Evolutionary conservation across 768 basidiomycete species (phyloP).

Genomic region (Rhodosporidiobolus odoratus): DNA sequence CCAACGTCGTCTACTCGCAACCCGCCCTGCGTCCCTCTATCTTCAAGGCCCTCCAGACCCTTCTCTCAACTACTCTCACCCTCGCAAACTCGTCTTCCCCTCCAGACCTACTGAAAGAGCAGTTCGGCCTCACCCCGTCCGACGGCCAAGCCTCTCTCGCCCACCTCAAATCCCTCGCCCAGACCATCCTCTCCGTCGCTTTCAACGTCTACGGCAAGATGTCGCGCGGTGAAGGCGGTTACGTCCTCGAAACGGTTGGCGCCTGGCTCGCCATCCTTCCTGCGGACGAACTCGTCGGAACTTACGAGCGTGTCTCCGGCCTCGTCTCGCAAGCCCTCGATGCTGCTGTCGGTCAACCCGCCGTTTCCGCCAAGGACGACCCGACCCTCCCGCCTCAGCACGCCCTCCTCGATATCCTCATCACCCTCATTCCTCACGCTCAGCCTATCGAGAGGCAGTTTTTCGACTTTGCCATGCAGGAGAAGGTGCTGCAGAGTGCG

Average conservation of each 20-base stretch:
- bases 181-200: constrained; percentile 89
- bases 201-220: constrained; percentile 91
- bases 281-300: constrained; percentile 66
- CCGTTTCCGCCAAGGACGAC: constrained; percentile 35
- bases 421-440: constrained; percentile 54
- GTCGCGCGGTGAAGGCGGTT: constrained; percentile 60
- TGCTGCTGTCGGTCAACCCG: constrained; percentile 32
- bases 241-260: constrained; percentile 80
- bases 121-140: constrained; percentile 55
- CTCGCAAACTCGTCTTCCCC: constrained; percentile 52
- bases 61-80: constrained; percentile 73
- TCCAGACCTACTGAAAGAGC: constrained; percentile 46
- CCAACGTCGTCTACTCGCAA: constrained; percentile 86
- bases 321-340: constrained; percentile 64
- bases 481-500: constrained; percentile 62
- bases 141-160: constrained; percentile 63
- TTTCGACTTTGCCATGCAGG: constrained; percentile 49
- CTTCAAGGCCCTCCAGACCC: constrained; percentile 68
- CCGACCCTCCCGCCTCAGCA: constrained; percentile 50
- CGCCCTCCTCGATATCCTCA: constrained; percentile 70
- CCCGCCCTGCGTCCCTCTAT: constrained; percentile 74
- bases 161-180: constrained; percentile 69
- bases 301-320: constrained; percentile 69
- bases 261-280: constrained; percentile 75
- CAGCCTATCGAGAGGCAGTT: constrained; percentile 14